Evolutionary conservation across 345 rosid species (phyloP).

Genomic region (Reutealis trisperma): DNA sequence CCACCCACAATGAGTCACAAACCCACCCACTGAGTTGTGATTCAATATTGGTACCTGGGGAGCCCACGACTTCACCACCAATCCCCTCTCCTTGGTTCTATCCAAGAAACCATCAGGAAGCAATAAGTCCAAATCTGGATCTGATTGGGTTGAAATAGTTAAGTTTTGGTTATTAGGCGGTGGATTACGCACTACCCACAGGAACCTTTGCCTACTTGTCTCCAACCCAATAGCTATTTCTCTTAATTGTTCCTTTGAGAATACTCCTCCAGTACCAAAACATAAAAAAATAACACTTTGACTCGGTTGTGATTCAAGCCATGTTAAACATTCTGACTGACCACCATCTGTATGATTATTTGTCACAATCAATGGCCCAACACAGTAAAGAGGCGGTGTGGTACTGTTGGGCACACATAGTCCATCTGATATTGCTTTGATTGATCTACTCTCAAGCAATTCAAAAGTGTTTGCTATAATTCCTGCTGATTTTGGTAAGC

Average conservation of each 20-base stretch:
- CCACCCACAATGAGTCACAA: constrained; percentile 18
- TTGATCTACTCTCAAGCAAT: constrained; percentile 43
- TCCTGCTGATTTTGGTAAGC: constrained; percentile 29
- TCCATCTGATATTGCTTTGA: constrained; percentile 46
- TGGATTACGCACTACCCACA: constrained; percentile 16
- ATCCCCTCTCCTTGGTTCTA: not conserved
- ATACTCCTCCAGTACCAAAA: constrained; percentile 14
- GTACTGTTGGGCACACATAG: constrained; percentile 33
- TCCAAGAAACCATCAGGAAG: constrained; percentile 14
- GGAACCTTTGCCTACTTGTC: constrained; percentile 11
- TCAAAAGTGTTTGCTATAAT: constrained; percentile 60
- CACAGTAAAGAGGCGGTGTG: not conserved
- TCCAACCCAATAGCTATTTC: constrained; percentile 20
- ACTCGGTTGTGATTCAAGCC: constrained; percentile 22
- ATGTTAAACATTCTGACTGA: not conserved
- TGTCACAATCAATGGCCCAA: not conserved
- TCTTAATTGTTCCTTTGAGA: not conserved
- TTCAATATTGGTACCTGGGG: constrained; percentile 14
- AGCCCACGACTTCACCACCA: constrained; percentile 15
- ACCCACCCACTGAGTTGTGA: constrained; percentile 14
- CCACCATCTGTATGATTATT: not conserved
- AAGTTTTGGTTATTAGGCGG: not conserved
- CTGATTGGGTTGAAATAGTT: not conserved
- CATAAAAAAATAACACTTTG: constrained; percentile 15
- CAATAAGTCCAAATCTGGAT: not conserved